Conservation (phyloP, 331 rosid genomes). For the Saraca asoca region DNA sequence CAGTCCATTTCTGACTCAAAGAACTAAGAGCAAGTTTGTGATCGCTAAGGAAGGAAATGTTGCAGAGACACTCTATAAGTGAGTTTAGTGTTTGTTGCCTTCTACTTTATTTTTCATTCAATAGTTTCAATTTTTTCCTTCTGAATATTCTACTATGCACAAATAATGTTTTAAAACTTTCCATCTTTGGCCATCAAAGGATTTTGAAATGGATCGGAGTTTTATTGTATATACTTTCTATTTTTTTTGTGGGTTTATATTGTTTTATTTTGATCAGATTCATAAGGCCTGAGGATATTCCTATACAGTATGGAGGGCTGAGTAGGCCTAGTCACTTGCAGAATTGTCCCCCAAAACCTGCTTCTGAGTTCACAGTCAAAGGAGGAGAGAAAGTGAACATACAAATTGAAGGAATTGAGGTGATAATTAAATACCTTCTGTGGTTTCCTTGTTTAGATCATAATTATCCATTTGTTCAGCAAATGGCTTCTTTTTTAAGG, state of each 20-base stretch:
- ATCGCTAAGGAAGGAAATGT: constrained; percentile 92
- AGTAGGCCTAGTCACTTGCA: constrained; percentile 64
- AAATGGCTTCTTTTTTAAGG: constrained; percentile 20
- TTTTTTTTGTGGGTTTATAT: constrained; percentile 19
- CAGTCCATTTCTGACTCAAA: constrained; percentile 88
- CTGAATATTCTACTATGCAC: background rate
- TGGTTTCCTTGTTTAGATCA: background rate
- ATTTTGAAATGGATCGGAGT: constrained; percentile 7
- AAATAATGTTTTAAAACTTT: constrained; percentile 30
- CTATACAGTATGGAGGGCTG: constrained; percentile 91
- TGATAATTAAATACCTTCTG: constrained; percentile 23
- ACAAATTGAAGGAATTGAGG: constrained; percentile 99
- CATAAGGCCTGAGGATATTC: constrained; percentile 91
- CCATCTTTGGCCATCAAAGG: constrained; percentile 9
- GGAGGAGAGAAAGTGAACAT: constrained; percentile 99
- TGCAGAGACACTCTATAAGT: constrained; percentile 92
- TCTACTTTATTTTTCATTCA: background rate
- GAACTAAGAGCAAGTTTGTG: constrained; percentile 96
- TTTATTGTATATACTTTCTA: too few relatives aligned
- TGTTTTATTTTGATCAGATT: constrained; percentile 56
- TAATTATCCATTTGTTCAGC: constrained; percentile 19
- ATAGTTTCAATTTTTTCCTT: background rate
- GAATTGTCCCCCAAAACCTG: constrained; percentile 86
- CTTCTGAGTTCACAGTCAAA: constrained; percentile 87
- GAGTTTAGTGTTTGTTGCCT: constrained; percentile 30